Conservation (phyloP, 148 eudicot species). For the Chenopodium formosanum region DNA sequence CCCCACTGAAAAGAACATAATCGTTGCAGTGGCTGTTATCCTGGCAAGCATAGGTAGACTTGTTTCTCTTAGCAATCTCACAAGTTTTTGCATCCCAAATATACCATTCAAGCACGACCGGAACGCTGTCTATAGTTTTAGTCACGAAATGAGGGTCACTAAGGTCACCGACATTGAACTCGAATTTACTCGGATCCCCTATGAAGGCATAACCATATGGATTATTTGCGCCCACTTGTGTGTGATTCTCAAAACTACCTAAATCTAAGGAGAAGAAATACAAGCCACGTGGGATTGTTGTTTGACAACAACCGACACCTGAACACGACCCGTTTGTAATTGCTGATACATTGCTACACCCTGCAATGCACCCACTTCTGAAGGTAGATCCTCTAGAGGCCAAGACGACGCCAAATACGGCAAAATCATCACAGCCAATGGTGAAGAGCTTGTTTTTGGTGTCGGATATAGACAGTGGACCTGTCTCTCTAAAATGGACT, state of each 20-base stretch:
- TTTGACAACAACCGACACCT: slow-evolving; percentile 54
- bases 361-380: slow-evolving; percentile 34
- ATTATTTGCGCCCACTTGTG: slow-evolving; percentile 22
- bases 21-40: too few relatives aligned
- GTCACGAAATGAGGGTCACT: slow-evolving; percentile 27
- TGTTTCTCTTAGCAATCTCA: too few relatives aligned
- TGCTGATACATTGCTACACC: slow-evolving; percentile 30
- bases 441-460: slow-evolving; percentile 34
- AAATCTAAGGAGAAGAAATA: neutral
- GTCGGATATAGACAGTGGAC: slow-evolving; percentile 25
- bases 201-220: slow-evolving; percentile 52
- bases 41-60: too few relatives aligned
- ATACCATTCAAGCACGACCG: slow-evolving; percentile 34
- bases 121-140: slow-evolving; percentile 6
- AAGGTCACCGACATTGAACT: slow-evolving; percentile 20
- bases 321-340: slow-evolving; percentile 40
- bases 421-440: slow-evolving; percentile 46
- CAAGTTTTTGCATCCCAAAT: slow-evolving; percentile 12
- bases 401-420: neutral
- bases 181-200: slow-evolving; percentile 35
- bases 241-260: slow-evolving; percentile 29
- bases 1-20: neutral
- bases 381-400: neutral
- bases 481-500: neutral
- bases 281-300: slow-evolving; percentile 42